Conservation (phyloP, 805 yeast genomes). For the Ogataea glucozyma region DNA sequence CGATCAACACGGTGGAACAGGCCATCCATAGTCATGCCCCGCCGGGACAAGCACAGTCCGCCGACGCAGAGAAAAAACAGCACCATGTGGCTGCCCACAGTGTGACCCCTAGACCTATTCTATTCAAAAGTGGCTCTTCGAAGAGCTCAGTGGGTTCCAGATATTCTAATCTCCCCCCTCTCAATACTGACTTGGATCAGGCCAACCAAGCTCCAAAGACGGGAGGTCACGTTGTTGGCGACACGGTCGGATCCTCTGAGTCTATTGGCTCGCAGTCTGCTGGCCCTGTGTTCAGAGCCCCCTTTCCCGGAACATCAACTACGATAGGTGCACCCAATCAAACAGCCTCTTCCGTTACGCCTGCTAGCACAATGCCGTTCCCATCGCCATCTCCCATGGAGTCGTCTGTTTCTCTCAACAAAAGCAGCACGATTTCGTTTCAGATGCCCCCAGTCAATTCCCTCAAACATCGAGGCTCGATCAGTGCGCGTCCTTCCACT, state of each 20-base stretch:
- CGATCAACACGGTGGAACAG: conserved; percentile 18
- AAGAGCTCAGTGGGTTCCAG: conserved; percentile 15
- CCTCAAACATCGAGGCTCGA: conserved; percentile 55
- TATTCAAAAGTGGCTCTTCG: conserved; percentile 21
- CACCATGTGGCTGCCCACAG: background rate
- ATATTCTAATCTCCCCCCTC: conserved; percentile 25
- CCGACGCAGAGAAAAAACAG: background rate
- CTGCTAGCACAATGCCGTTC: conserved; percentile 1
- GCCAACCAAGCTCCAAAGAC: background rate
- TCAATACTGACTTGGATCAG: conserved; percentile 21
- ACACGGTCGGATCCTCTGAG: background rate
- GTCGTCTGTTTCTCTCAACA: conserved; percentile 20
- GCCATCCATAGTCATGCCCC: conserved; percentile 1
- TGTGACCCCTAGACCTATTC: conserved; percentile 23
- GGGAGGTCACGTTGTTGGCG: background rate
- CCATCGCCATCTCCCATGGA: conserved; percentile 6
- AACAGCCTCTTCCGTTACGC: background rate
- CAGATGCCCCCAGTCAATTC: conserved; percentile 45
- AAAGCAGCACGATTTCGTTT: conserved; percentile 43
- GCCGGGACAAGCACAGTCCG: background rate
- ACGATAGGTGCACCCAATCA: background rate
- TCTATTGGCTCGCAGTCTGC: background rate
- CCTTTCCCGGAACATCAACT: background rate
- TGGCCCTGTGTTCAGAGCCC: conserved; percentile 2
- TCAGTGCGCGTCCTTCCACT: conserved; percentile 52